Evolutionary conservation across 2,329 filamentous ascomycete species (phyloP).

Genomic region (Ceratocystis destructans): DNA sequence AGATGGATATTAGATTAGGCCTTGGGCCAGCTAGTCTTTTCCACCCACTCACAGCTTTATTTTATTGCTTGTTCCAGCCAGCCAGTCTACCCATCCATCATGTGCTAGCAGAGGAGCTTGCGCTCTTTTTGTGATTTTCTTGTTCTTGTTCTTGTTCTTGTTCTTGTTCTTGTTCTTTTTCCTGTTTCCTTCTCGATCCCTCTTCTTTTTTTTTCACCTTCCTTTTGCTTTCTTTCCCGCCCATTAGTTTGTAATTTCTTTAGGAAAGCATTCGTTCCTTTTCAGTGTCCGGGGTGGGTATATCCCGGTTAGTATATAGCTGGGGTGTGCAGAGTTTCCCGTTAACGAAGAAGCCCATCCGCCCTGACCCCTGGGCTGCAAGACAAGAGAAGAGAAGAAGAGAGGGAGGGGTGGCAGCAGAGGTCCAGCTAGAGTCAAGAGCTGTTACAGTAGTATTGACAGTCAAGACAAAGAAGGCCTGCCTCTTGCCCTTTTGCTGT

Average conservation of each 20-base stretch:
- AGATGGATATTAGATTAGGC: too few relatives aligned
- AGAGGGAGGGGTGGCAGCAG: not conserved
- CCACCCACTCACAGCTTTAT: not conserved
- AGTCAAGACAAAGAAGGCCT: too few relatives aligned
- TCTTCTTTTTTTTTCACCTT: not conserved
- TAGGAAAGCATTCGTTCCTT: not conserved
- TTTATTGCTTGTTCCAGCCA: not conserved
- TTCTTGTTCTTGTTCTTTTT: too few relatives aligned
- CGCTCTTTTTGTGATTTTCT: not conserved
- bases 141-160: not conserved
- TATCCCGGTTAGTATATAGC: conserved; percentile 1
- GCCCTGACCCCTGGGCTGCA: not conserved
- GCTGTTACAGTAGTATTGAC: too few relatives aligned
- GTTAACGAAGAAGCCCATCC: not conserved
- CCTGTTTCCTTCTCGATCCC: too few relatives aligned
- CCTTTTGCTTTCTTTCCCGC: not conserved
- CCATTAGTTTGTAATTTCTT: not conserved
- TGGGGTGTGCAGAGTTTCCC: not conserved
- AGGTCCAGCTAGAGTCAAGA: not conserved
- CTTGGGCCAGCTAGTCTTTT: too few relatives aligned
- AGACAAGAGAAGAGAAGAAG: not conserved
- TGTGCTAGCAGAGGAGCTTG: not conserved
- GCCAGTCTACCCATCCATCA: not conserved
- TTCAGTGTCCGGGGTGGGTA: not conserved
- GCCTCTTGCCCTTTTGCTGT: too few relatives aligned